Conservation (phyloP, 352 stramenopile genomes). For the Phytophthora syringae region DNA sequence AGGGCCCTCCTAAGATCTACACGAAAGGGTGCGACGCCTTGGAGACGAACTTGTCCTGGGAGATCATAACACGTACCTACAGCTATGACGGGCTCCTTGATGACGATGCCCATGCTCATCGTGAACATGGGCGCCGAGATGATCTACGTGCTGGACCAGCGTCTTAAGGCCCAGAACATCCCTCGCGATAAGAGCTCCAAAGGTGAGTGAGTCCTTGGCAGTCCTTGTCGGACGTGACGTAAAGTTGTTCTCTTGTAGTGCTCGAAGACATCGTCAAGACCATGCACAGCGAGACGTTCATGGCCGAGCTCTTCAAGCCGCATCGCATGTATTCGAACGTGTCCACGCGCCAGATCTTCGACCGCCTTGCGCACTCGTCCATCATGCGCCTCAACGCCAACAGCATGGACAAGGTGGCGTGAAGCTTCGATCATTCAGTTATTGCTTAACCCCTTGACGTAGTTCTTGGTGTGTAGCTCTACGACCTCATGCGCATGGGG, state of each 20-base stretch:
- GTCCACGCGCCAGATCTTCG: slow-evolving; percentile 92
- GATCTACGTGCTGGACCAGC: slow-evolving; percentile 94
- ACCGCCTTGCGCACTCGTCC: slow-evolving; percentile 91
- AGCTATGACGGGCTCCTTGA: slow-evolving; percentile 67
- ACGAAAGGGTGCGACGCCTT: slow-evolving; percentile 27
- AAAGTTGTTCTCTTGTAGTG: slow-evolving; percentile 45
- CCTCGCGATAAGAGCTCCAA: slow-evolving; percentile 89
- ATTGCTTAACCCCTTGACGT: neutral
- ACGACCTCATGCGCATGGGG: slow-evolving; percentile 96
- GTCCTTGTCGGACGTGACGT: no score
- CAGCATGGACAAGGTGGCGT: slow-evolving; percentile 92
- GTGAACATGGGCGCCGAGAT: slow-evolving; percentile 96
- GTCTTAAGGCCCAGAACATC: slow-evolving; percentile 92
- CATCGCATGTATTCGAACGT: slow-evolving; percentile 92
- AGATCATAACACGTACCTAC: no score
- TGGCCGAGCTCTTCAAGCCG: slow-evolving; percentile 92
- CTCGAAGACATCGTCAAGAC: slow-evolving; percentile 93
- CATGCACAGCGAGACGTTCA: slow-evolving; percentile 93
- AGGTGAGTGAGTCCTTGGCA: slow-evolving; percentile 25
- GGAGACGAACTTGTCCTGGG: neutral
- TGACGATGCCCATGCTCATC: slow-evolving; percentile 93
- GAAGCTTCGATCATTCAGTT: neutral
- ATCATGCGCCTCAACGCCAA: slow-evolving; percentile 95
- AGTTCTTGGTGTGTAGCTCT: slow-evolving; percentile 57
- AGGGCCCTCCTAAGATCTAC: slow-evolving; percentile 8